Percentiles rank a stretch among this genome's conserved stretches.
These are phyloP conservation scores for Fraxinus velutina DNA, from an alignment of 305 asterid species.

Conservation along the genomic window DNA sequence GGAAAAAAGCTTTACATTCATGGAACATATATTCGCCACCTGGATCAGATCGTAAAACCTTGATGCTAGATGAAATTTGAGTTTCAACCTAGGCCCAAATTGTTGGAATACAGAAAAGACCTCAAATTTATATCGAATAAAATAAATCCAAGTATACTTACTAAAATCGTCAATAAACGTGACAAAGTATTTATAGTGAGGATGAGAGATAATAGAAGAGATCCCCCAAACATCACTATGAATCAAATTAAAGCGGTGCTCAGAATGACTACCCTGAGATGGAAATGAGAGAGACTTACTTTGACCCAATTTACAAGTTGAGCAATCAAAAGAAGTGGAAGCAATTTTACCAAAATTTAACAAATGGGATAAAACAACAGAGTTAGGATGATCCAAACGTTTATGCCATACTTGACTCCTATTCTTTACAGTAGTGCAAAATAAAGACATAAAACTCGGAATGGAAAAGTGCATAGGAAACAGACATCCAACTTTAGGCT, in stretches of 20 bases:
- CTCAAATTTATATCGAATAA: not conserved
- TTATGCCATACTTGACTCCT: not conserved
- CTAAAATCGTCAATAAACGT: not conserved
- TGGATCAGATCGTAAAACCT: not conserved
- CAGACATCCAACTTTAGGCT: not conserved
- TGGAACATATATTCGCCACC: not conserved
- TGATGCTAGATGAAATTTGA: not conserved
- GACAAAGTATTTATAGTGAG: not conserved
- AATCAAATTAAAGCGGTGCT: not conserved
- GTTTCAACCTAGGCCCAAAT: not conserved
- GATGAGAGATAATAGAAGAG: not conserved
- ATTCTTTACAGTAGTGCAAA: not conserved
- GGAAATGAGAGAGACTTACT: not conserved
- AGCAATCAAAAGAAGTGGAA: not conserved
- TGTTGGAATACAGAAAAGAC: not conserved
- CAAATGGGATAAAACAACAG: not conserved
- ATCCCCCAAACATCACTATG: not conserved
- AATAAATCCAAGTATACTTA: not conserved
- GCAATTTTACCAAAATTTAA: not conserved
- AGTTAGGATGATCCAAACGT: not conserved
- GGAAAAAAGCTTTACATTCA: not conserved
- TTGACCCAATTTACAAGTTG: not conserved
- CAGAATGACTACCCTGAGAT: not conserved
- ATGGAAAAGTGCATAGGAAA: not conserved
- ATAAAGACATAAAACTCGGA: too few relatives aligned